Conservation (phyloP, 208 protist genomes). For the Leishmania braziliensis region DNA sequence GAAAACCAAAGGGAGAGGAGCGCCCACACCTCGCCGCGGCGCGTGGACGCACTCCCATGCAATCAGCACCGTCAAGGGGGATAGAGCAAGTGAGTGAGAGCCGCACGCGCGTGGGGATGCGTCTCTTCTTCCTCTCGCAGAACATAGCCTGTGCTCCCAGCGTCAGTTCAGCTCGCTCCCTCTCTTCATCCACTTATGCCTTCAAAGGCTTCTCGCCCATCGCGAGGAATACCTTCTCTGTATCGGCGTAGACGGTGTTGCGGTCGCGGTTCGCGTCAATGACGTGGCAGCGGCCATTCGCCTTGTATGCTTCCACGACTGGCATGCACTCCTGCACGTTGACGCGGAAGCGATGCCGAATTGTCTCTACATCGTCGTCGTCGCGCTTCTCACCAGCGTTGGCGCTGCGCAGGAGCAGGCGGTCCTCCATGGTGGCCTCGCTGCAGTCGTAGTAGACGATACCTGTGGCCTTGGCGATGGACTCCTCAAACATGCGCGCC, state of each 20-base stretch:
- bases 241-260: conserved; percentile 72
- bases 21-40: not conserved
- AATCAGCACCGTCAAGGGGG: not conserved
- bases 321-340: conserved; percentile 86
- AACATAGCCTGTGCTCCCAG: not conserved
- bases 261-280: conserved; percentile 68
- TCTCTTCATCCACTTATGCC: conserved; percentile 5
- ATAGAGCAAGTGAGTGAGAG: not conserved
- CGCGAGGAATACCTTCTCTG: conserved; percentile 42
- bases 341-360: conserved; percentile 74
- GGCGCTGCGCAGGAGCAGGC: conserved; percentile 56
- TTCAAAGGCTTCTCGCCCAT: conserved; percentile 45
- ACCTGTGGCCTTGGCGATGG: conserved; percentile 53
- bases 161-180: not conserved
- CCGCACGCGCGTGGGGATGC: not conserved
- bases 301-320: conserved; percentile 81
- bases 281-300: conserved; percentile 55
- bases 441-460: conserved; percentile 87
- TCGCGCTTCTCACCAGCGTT: conserved; percentile 39
- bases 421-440: conserved; percentile 72
- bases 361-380: conserved; percentile 82
- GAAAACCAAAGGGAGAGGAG: not conserved
- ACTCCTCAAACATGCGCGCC: conserved; percentile 84
- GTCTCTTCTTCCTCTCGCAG: not conserved
- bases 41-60: not conserved